A percentile compares a stretch with the other conserved stretches of the same genome.
These are phyloP conservation scores for Oxytropis ochrocephala DNA, from an alignment of 306 rosid species.

Conservation along the genomic window DNA sequence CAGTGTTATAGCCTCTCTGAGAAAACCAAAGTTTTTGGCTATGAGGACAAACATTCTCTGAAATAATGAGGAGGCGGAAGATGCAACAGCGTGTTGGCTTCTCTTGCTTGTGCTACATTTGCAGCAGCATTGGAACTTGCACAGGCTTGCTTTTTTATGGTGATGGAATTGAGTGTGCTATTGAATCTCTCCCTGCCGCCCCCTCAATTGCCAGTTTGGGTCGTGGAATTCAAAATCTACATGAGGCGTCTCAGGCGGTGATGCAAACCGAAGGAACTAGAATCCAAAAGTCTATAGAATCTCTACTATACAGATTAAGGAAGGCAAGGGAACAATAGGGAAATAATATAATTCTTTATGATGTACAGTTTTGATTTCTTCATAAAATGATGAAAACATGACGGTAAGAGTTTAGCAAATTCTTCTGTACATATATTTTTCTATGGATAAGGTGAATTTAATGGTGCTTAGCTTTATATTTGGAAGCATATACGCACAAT, in stretches of 20 bases:
- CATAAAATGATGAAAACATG: neutral
- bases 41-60: conserved; percentile 76
- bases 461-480: neutral
- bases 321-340: conserved; percentile 40
- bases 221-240: conserved; percentile 61
- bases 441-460: neutral
- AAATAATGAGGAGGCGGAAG: conserved; percentile 70
- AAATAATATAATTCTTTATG: conserved; percentile 17
- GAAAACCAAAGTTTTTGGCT: conserved; percentile 71
- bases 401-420: conserved; percentile 22
- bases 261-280: conserved; percentile 48
- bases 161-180: conserved; percentile 71
- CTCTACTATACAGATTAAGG: conserved; percentile 45
- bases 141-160: conserved; percentile 50
- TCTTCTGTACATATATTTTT: conserved; percentile 31
- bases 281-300: conserved; percentile 52
- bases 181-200: conserved; percentile 55
- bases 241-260: conserved; percentile 39
- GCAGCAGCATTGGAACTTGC: conserved; percentile 65
- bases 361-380: conserved; percentile 20
- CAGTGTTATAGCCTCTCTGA: conserved; percentile 58
- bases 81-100: conserved; percentile 45
- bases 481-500: neutral
- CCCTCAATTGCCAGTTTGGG: conserved; percentile 81
- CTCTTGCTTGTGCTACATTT: conserved; percentile 68